Evolutionary conservation across 2,329 filamentous ascomycete species (phyloP), one percentile per base, ranked within the genome.

Genomic region (Clarireedia paspali): DNA sequence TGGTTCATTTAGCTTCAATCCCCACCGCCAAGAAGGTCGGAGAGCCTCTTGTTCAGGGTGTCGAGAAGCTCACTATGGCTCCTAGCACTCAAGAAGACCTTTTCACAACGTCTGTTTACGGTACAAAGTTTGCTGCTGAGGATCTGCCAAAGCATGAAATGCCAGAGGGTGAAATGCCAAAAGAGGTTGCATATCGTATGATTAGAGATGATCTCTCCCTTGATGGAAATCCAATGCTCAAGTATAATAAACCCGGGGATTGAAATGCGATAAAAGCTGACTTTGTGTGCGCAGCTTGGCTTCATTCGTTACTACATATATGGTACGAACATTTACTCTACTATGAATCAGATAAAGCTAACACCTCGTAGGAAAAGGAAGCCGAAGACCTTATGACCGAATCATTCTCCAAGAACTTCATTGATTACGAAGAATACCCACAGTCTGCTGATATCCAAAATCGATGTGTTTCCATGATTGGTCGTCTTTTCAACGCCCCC

Each of bases 341-440:
- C 2, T n/a, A 6, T 23, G 4, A 10, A 17, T 14, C 34, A 23
- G 14, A 47, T 3, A 38, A 57, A 17, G 20, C 17, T 36, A n/a
- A 26, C 5, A 23, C 12, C 17, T 2, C 17, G 47, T 64, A 89
- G 87, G 91, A 96, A 75, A 89, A 96, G 47, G 92, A 96, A 72
- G 91, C 87, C 20, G 91, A 96, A 75, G 91, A 95, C 73, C 88
- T 96, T 73, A 97, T 97, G 92, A 77, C 85, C 62, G 90, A 96
- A 62, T 83, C 88, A 53, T 90, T 96, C 71, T 84, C 88, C 71
- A 96, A 96, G 74, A 97, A 97, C 79, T 96, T 96, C 71, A 91
- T 91, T 72, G 88, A 91, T 70, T 91, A 91, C 70, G 88, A 91
- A 69, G 87, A 91, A 71, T 91, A 91, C 67, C 88, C 88, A 1